A percentile compares a stretch with the other conserved stretches of the same genome.
Conservation (phyloP, 1,139 yeast species). For the Sugiyamaella xylanicola region DNA sequence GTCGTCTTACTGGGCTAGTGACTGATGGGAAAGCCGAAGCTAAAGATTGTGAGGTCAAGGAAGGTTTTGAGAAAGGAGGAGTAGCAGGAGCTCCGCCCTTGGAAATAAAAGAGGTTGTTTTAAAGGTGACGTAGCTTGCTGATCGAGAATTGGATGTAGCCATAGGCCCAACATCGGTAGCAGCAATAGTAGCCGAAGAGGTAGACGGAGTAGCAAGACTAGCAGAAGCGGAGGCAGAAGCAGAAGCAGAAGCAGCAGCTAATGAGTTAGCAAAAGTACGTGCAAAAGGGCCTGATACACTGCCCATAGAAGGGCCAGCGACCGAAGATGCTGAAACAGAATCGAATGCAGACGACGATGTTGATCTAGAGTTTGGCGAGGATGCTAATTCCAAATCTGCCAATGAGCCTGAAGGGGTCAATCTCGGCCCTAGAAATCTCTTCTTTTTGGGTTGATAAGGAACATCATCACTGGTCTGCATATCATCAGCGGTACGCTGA, state of each 20-base stretch:
- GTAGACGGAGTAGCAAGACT: no score
- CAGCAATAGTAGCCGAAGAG: neutral
- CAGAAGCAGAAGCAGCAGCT: neutral
- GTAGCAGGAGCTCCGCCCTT: neutral
- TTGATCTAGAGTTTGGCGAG: neutral
- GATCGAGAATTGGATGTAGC: slow-evolving; percentile 1
- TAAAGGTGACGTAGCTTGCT: neutral
- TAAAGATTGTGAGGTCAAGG: neutral
- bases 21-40: neutral
- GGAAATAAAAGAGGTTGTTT: neutral
- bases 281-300: neutral
- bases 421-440: neutral
- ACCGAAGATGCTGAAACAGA: neutral
- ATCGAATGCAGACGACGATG: neutral
- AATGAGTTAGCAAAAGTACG: neutral
- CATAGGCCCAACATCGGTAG: neutral
- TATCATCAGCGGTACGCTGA: slow-evolving; percentile 1
- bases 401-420: neutral
- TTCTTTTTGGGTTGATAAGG: slow-evolving; percentile 1
- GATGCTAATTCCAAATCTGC: neutral
- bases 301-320: neutral
- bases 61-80: neutral
- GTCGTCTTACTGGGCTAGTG: slow-evolving; percentile 3
- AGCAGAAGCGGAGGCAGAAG: neutral
- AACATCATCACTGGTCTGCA: neutral